Conservation (phyloP, 2,329 filamentous ascomycete species). For the Exophiala calicioides region DNA sequence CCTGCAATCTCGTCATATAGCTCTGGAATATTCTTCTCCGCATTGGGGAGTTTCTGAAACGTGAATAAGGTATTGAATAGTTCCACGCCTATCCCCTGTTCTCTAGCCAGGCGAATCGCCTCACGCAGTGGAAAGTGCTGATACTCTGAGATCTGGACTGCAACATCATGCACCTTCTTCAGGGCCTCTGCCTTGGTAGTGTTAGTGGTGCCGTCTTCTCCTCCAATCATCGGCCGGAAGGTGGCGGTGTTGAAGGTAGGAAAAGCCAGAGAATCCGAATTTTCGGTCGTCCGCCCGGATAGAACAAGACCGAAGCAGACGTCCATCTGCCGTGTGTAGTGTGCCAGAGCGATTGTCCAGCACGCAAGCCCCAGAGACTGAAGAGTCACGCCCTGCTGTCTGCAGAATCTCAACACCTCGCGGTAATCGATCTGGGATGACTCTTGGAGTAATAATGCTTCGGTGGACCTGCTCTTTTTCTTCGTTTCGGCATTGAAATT, state of each 20-base stretch:
- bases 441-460: constrained; percentile 48
- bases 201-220: too few species aligned
- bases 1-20: constrained; percentile 61
- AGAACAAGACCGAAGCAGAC: constrained; percentile 80
- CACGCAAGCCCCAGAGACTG: constrained; percentile 76
- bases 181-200: constrained; percentile 63
- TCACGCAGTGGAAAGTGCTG: constrained; percentile 78
- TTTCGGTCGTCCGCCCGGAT: constrained; percentile 77
- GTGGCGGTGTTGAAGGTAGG: constrained; percentile 91
- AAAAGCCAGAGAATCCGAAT: constrained; percentile 69
- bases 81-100: constrained; percentile 35
- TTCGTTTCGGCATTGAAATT: background rate
- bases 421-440: constrained; percentile 45
- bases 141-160: constrained; percentile 65
- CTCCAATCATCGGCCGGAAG: constrained; percentile 71
- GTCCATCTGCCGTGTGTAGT: constrained; percentile 65
- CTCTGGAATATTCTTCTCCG: constrained; percentile 20
- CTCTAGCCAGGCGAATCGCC: constrained; percentile 57
- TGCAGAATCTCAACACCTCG: constrained; percentile 63
- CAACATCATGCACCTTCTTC: constrained; percentile 70
- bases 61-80: constrained; percentile 68
- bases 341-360: constrained; percentile 72
- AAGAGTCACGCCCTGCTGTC: constrained; percentile 64
- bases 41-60: constrained; percentile 59
- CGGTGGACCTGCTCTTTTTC: background rate